Evolutionary conservation across 257 asterid species (phyloP).

Genomic region (Solanum pinnatisectum): DNA sequence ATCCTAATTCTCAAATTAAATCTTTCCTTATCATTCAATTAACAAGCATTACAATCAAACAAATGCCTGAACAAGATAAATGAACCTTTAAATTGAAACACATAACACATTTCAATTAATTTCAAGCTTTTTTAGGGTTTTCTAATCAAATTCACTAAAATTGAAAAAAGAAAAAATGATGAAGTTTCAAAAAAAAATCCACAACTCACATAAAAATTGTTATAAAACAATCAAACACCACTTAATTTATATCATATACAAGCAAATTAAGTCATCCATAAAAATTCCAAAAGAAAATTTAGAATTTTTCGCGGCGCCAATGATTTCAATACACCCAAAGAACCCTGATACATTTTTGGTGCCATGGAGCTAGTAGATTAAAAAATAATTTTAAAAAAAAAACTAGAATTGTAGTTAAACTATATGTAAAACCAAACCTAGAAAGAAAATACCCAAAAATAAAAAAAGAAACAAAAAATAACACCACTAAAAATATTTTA

Average conservation of each 20-base stretch:
- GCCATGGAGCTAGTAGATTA: too few relatives aligned
- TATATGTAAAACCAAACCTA: background rate
- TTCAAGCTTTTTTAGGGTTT: conserved; percentile 44
- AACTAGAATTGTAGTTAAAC: background rate
- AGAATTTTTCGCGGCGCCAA: conserved; percentile 28
- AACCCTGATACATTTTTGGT: too few relatives aligned
- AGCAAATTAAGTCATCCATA: background rate
- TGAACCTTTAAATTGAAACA: too few relatives aligned
- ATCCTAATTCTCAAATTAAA: conserved; percentile 29
- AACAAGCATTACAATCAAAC: conserved; percentile 1
- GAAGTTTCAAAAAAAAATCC: background rate
- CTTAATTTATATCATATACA: background rate
- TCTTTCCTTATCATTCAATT: background rate
- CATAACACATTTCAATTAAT: background rate
- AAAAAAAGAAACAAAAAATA: background rate
- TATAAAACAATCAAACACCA: background rate
- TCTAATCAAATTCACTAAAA: background rate
- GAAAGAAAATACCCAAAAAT: background rate
- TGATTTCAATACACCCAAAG: background rate
- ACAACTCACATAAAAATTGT: conserved; percentile 11
- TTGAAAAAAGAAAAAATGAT: background rate
- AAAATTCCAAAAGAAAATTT: conserved; percentile 12
- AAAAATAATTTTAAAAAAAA: too few relatives aligned
- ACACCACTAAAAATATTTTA: background rate
- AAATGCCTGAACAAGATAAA: too few relatives aligned